These are phyloP conservation scores for Mycena maculata DNA, from an alignment of 768 basidiomycete genomes.

Conservation along the genomic window DNA sequence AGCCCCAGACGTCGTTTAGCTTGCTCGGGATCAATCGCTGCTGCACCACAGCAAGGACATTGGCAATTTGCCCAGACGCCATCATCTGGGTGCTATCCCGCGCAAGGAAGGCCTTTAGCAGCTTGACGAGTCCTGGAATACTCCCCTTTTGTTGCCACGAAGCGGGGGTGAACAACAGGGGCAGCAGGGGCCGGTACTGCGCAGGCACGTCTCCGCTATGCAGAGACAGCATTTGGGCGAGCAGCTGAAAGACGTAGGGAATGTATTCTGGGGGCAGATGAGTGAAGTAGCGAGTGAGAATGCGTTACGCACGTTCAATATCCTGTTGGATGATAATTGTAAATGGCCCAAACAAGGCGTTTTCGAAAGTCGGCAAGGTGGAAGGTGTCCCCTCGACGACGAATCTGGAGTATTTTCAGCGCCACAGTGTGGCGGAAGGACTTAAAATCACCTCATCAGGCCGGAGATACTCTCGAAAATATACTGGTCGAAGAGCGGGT, in stretches of 20 bases:
- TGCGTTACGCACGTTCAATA: conserved; percentile 78
- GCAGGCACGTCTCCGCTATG: conserved; percentile 74
- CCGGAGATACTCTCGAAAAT: conserved; percentile 97
- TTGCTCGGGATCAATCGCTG: conserved; percentile 91
- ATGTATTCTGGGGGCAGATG: conserved; percentile 80
- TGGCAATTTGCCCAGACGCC: conserved; percentile 74
- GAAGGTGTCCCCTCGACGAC: conserved; percentile 77
- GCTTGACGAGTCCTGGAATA: conserved; percentile 91
- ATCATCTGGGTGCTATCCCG: conserved; percentile 79
- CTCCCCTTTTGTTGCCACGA: conserved; percentile 96
- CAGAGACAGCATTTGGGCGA: conserved; percentile 93
- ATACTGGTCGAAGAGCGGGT: conserved; percentile 97
- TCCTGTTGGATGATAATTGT: conserved; percentile 91
- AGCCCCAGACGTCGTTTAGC: conserved; percentile 90
- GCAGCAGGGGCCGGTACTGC: conserved; percentile 83
- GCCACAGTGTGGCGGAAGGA: not conserved
- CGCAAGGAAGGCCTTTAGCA: conserved; percentile 85
- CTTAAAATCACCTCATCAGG: conserved; percentile 75
- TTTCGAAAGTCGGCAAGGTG: conserved; percentile 81
- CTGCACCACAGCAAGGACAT: conserved; percentile 88
- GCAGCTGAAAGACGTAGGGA: conserved; percentile 96
- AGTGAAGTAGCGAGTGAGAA: conserved; percentile 6
- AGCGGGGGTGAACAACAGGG: conserved; percentile 84
- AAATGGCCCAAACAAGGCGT: conserved; percentile 86
- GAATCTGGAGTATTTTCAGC: conserved; percentile 63